phyloP scores from a whole-genome alignment of 495 filamentous ascomycete genomes.

The Daldinia concentrica region DNA sequence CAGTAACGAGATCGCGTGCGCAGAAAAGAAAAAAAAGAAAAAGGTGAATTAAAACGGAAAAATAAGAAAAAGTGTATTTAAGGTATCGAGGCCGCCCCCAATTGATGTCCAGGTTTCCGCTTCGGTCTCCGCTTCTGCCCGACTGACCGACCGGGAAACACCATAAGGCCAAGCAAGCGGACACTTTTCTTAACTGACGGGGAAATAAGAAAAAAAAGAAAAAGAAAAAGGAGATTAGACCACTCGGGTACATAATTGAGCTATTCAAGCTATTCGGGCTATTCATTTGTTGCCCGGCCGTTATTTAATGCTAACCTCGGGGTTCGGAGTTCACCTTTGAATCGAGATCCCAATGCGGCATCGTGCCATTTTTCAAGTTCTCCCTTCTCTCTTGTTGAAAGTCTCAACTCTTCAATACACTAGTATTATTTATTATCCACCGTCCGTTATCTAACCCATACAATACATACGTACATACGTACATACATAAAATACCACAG shows the following conservation, averaged over 20 bases:
- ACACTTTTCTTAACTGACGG: not conserved
- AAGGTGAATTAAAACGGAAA: slow-evolving; percentile 1
- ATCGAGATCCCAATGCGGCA: slow-evolving; percentile 8
- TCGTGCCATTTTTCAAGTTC: slow-evolving; percentile 10
- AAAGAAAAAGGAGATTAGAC: not conserved
- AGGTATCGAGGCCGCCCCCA: slow-evolving; percentile 3
- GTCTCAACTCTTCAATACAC: not conserved
- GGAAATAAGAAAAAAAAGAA: not conserved
- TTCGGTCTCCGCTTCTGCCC: slow-evolving; percentile 32
- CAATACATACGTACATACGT: not conserved
- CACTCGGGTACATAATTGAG: not conserved
- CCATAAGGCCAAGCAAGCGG: not conserved
- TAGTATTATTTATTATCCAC: not conserved
- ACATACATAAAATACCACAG: not conserved
- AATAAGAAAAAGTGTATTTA: slow-evolving; percentile 13
- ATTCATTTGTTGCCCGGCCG: not conserved
- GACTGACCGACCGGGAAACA: slow-evolving; percentile 29
- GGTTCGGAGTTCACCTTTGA: slow-evolving; percentile 28
- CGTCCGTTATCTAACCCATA: not conserved
- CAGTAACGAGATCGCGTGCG: slow-evolving; percentile 27
- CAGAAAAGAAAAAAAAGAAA: slow-evolving; percentile 1
- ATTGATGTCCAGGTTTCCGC: not conserved
- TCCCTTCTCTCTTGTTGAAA: not conserved
- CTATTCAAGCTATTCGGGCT: not conserved
- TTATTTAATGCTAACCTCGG: slow-evolving; percentile 7